phyloP scores from a whole-genome alignment of 768 basidiomycete species.

The Russula emetica region DNA sequence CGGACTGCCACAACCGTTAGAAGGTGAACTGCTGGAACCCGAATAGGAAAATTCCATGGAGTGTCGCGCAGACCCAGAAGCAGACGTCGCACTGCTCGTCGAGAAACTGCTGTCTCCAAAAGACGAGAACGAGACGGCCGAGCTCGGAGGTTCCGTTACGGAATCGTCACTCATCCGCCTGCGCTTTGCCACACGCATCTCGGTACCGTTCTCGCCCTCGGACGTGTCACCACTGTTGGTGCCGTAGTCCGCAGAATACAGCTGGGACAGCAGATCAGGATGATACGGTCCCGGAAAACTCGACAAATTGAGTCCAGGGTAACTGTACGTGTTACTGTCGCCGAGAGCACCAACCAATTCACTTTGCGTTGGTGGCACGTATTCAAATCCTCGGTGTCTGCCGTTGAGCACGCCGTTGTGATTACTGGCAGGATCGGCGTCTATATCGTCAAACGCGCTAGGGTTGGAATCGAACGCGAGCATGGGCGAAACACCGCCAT shows the following conservation, averaged over 20 bases:
- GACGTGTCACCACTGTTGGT: conserved; percentile 48
- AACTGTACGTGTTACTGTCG: conserved; percentile 32
- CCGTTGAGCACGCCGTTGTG: conserved; percentile 39
- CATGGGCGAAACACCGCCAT: conserved; percentile 50
- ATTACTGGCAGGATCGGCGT: conserved; percentile 40
- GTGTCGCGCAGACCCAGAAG: conserved; percentile 54
- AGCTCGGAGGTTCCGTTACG: conserved; percentile 50
- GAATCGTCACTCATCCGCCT: conserved; percentile 63
- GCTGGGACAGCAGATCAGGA: conserved; percentile 61
- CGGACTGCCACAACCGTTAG: conserved; percentile 35
- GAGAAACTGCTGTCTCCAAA: conserved; percentile 40
- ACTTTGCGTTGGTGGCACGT: conserved; percentile 40
- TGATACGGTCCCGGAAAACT: conserved; percentile 69
- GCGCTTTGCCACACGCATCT: conserved; percentile 55
- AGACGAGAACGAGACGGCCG: conserved; percentile 58
- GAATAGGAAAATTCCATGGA: conserved; percentile 65
- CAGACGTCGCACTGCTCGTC: conserved; percentile 44
- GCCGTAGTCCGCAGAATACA: conserved; percentile 51
- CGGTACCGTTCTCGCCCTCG: conserved; percentile 38
- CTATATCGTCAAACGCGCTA: conserved; percentile 15
- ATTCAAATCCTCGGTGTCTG: conserved; percentile 33
- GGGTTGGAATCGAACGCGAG: conserved; percentile 60
- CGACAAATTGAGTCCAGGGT: conserved; percentile 39
- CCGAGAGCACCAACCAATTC: conserved; percentile 51
- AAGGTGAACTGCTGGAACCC: conserved; percentile 41